Conservation (phyloP, 2,329 filamentous ascomycete genomes). For the Fusarium chuoi region DNA sequence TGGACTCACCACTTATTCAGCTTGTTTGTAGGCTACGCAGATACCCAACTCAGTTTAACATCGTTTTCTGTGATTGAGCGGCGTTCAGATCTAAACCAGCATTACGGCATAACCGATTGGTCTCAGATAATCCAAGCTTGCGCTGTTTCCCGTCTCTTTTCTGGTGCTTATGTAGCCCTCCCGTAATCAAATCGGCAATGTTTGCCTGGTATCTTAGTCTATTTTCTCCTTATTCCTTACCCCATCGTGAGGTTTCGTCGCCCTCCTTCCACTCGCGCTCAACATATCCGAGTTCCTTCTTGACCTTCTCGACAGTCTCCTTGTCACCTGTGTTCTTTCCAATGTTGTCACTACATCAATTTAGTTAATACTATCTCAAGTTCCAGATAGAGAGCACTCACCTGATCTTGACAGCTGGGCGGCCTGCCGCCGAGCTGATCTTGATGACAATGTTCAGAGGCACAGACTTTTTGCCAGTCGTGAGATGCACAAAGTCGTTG, state of each 20-base stretch:
- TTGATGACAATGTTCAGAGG: conserved; percentile 99
- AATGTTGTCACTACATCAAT: conserved; percentile 72
- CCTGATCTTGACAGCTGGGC: conserved; percentile 89
- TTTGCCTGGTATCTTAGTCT: conserved; percentile 28
- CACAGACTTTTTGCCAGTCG: conserved; percentile 81
- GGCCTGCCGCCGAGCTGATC: conserved; percentile 83
- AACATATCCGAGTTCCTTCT: conserved; percentile 84
- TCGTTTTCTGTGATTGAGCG: not conserved
- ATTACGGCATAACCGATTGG: not conserved
- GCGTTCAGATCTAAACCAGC: not conserved
- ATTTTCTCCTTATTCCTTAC: conserved; percentile 52
- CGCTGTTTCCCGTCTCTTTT: not conserved
- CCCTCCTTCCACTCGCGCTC: conserved; percentile 86
- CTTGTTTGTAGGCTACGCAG: not conserved
- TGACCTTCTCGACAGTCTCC: conserved; percentile 81
- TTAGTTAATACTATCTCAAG: conserved; percentile 31
- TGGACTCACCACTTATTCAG: not conserved
- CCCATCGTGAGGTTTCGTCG: conserved; percentile 87
- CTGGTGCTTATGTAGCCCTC: not conserved
- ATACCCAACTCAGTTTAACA: conserved; percentile 3
- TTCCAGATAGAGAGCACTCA: conserved; percentile 31
- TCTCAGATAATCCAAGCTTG: not conserved
- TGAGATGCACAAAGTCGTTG: conserved; percentile 85
- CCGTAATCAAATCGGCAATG: not conserved
- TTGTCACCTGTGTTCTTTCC: conserved; percentile 95